phyloP scores from a whole-genome alignment of 495 filamentous ascomycete species.

The Beverwykella pulmonaria region DNA sequence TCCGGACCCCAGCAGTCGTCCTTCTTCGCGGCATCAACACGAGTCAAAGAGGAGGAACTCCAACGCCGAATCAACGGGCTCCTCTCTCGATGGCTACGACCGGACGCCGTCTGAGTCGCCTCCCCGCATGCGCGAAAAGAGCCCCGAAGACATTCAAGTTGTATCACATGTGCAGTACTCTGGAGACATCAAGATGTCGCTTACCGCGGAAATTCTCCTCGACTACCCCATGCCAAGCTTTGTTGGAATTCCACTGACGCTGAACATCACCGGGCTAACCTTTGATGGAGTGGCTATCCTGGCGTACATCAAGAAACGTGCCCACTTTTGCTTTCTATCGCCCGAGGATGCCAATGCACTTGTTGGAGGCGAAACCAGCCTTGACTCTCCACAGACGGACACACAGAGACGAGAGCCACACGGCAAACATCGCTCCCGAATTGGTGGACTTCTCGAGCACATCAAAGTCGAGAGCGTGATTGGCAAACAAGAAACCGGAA shows the following conservation, averaged over 20 bases:
- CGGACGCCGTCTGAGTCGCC: constrained; percentile 39
- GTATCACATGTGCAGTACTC: constrained; percentile 86
- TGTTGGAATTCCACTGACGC: constrained; percentile 84
- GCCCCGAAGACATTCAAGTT: constrained; percentile 73
- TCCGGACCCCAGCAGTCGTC: constrained; percentile 41
- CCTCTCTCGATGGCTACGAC: constrained; percentile 18
- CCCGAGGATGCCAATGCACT: constrained; percentile 78
- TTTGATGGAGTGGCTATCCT: constrained; percentile 93
- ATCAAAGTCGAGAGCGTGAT: constrained; percentile 98
- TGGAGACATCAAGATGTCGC: constrained; percentile 78
- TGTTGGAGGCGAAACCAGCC: constrained; percentile 40
- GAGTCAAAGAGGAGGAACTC: constrained; percentile 19
- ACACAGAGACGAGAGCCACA: constrained; percentile 12
- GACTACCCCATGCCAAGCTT: constrained; percentile 98
- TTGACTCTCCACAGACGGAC: constrained; percentile 53
- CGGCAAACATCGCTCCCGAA: constrained; percentile 48
- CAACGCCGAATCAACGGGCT: constrained; percentile 17
- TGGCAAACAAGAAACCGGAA: constrained; percentile 83
- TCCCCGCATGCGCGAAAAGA: constrained; percentile 40
- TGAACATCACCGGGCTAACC: constrained; percentile 90
- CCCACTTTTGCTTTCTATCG: constrained; percentile 89
- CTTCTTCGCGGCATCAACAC: constrained; percentile 43
- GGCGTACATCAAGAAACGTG: constrained; percentile 80
- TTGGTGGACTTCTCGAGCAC: constrained; percentile 81
- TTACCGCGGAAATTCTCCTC: constrained; percentile 91